Base-by-base conservation (phyloP, 208 protist genomes). In the Trypanosoma cruzi region DNA sequence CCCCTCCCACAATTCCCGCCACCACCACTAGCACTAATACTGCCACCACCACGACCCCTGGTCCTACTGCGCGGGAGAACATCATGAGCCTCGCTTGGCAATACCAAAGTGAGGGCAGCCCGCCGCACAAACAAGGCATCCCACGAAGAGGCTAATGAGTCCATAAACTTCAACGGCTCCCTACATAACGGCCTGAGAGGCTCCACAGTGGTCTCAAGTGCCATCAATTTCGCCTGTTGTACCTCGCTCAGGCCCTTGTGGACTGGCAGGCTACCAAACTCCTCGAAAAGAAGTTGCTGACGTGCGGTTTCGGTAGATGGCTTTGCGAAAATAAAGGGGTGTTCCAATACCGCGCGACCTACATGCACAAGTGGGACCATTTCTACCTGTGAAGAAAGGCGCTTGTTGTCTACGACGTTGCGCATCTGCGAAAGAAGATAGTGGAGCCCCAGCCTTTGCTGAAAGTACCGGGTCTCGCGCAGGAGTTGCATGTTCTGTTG, bases 351-450 rank as follows among this genome's bases (percentile, higher is more conserved):
- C 14, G 73, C 68, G 32, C 55, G 28, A 4, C 82, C 81, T 34
- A 95, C 60, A 20, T 68, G 56, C 36, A 81, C 65, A 57, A 95
- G 75, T 10, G 83, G 81, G 4, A 52, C 66, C 29, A 84, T 68
- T 36, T 92, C 86, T 7, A 88, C 58, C 55, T 86, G 71, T 0
- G 49, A 63, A 6, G 72, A 61, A 32, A 92, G 68, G 3, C 44
- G 26, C 26, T 60, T 62, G 20, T 71, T 53, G 32, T 83, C 68
- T 48, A 29, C 24, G 26, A 82, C 60, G 48, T 64, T 36, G 31
- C 80, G 77, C 85, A 89, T 80, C 68, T 84, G 75, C 29, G 80
- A 76, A 37, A 94, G 73, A 58, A 85, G 65, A 59, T 81, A 92
- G 36, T 88, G 58, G n/a, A 80, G 79, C 2, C 89, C 89, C 11